These are phyloP conservation scores for Mycena citricolor DNA, from an alignment of 1,284 basidiomycete species.

Conservation along the genomic window DNA sequence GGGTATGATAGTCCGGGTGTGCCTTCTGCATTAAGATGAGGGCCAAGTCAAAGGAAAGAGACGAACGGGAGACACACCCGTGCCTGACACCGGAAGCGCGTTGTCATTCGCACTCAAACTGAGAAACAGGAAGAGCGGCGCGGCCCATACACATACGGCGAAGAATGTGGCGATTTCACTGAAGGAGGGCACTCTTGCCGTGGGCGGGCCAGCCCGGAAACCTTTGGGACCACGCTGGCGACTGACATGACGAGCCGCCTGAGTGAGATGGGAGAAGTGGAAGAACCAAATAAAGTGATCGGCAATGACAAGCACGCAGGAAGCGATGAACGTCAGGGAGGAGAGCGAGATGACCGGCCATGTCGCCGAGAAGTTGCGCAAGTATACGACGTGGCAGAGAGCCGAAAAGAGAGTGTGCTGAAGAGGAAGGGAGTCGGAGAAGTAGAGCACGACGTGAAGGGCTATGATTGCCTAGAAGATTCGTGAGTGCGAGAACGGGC, in stretches of 20 bases:
- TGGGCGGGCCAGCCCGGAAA: constrained; percentile 30
- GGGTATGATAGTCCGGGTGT: constrained; percentile 30
- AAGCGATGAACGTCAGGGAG: constrained; percentile 79
- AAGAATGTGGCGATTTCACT: constrained; percentile 92
- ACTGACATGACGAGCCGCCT: constrained; percentile 49
- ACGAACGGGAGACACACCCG: background rate
- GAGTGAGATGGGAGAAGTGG: constrained; percentile 76
- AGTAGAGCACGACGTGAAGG: constrained; percentile 76
- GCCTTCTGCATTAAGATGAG: constrained; percentile 21
- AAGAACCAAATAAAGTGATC: constrained; percentile 97
- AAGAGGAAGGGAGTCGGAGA: constrained; percentile 79
- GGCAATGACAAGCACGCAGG: constrained; percentile 77
- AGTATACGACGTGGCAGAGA: constrained; percentile 81
- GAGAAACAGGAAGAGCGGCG: constrained; percentile 88
- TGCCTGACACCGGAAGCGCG: constrained; percentile 60
- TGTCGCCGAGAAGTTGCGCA: constrained; percentile 83
- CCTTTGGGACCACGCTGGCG: too few relatives aligned
- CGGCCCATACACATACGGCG: constrained; percentile 89
- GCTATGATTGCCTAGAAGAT: constrained; percentile 66
- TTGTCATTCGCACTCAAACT: constrained; percentile 95
- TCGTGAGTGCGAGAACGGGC: constrained; percentile 8
- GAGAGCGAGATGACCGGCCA: constrained; percentile 93
- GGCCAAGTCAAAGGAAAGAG: background rate
- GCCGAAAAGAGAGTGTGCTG: constrained; percentile 72
- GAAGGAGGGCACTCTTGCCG: constrained; percentile 59